Conservation (phyloP, 805 yeast genomes). For the Candida gorgasii region DNA sequence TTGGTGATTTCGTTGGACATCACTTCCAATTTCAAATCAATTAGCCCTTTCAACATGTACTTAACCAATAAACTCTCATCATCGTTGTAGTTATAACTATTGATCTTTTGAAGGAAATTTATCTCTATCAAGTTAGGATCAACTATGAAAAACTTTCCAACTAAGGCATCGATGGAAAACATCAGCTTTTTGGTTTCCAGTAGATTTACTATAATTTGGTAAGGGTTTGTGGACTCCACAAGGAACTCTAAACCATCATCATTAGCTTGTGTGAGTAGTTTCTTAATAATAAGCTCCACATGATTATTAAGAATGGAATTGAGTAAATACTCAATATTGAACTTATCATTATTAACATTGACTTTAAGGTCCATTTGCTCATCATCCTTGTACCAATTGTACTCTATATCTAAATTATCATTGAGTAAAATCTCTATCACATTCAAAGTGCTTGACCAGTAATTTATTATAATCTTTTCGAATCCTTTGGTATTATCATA, state of each 20-base stretch:
- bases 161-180: conserved; percentile 40
- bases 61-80: conserved; percentile 33
- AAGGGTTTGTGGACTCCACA: conserved; percentile 20
- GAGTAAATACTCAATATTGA: conserved; percentile 37
- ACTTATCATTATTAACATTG: conserved; percentile 22
- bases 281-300: conserved; percentile 31
- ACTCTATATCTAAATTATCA: conserved; percentile 45
- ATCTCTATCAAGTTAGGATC: conserved; percentile 42
- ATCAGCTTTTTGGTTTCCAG: conserved; percentile 33
- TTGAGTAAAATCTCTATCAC: conserved; percentile 64
- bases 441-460: conserved; percentile 61
- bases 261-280: conserved; percentile 6
- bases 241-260: background rate
- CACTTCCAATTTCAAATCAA: conserved; percentile 50
- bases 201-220: conserved; percentile 35
- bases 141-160: conserved; percentile 41
- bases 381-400: conserved; percentile 67
- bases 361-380: conserved; percentile 28
- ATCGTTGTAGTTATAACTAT: conserved; percentile 23
- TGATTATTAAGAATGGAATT: conserved; percentile 40
- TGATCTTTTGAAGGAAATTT: conserved; percentile 31
- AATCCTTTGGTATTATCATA: conserved; percentile 48
- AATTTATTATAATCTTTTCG: conserved; percentile 55
- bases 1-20: conserved; percentile 53
- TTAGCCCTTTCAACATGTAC: conserved; percentile 34